A percentile compares a stretch with the other conserved stretches of the same genome.
Conservation (phyloP, 352 stramenopile genomes). For the Poterioochromonas sp. region DNA sequence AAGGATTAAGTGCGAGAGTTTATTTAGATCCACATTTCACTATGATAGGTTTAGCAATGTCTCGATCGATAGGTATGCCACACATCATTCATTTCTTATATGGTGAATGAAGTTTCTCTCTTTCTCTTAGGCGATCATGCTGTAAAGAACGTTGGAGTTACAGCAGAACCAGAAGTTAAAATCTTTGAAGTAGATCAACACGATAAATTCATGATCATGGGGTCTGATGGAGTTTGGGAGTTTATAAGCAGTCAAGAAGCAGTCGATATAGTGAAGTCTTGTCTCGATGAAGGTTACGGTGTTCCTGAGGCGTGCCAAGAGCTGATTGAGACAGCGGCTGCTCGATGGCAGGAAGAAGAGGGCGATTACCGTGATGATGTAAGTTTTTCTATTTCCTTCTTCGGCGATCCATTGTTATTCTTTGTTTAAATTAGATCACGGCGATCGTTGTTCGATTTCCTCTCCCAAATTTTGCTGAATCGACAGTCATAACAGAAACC, state of each 20-base stretch:
- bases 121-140: slow-evolving; percentile 68
- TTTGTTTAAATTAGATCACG: not conserved
- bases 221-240: slow-evolving; percentile 96
- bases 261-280: slow-evolving; percentile 57
- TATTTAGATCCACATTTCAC: slow-evolving; percentile 91
- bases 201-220: slow-evolving; percentile 67
- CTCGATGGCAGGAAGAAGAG: slow-evolving; percentile 63
- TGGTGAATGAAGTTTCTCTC: slow-evolving; percentile 81
- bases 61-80: slow-evolving; percentile 84
- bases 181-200: slow-evolving; percentile 59
- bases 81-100: slow-evolving; percentile 65
- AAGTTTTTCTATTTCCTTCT: slow-evolving; percentile 55
- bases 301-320: slow-evolving; percentile 54
- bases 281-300: slow-evolving; percentile 51
- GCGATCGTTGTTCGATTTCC: slow-evolving; percentile 9
- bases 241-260: slow-evolving; percentile 84
- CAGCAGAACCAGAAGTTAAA: slow-evolving; percentile 86
- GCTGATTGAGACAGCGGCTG: slow-evolving; percentile 61
- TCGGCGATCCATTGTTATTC: not conserved
- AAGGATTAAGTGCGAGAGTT: slow-evolving; percentile 50
- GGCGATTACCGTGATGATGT: slow-evolving; percentile 72
- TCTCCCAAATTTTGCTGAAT: not conserved
- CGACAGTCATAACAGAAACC: too few species aligned
- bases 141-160: slow-evolving; percentile 85
- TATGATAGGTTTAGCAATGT: slow-evolving; percentile 94